Evolutionary conservation across 2,329 filamentous ascomycete genomes (phyloP).

Genomic region (Phyllosticta paracitricarpa): DNA sequence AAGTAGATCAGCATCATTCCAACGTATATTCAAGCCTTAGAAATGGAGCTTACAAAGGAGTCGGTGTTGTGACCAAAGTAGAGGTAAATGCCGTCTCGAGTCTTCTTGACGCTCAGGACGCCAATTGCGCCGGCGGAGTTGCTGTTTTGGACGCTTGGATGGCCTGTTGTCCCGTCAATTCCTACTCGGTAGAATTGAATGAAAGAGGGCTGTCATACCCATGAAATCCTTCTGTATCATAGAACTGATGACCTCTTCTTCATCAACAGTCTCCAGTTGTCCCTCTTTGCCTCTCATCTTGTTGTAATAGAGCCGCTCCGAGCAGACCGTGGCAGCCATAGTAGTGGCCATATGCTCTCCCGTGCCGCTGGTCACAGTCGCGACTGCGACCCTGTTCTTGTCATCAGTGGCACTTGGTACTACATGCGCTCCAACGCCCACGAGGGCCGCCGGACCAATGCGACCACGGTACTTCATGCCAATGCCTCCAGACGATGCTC

Average conservation of each 20-base stretch:
- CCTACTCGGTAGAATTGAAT: neutral
- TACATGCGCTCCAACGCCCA: conserved; percentile 83
- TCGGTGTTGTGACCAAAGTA: conserved; percentile 98
- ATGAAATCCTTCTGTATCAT: conserved; percentile 90
- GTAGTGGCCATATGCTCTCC: conserved; percentile 98
- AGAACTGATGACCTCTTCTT: conserved; percentile 66
- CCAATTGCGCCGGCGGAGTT: conserved; percentile 82
- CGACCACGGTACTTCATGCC: conserved; percentile 95
- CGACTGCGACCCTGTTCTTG: conserved; percentile 58
- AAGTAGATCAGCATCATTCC: neutral
- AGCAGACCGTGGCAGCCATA: conserved; percentile 78
- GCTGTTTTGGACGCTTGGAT: conserved; percentile 73
- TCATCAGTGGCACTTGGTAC: conserved; percentile 68
- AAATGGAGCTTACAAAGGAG: conserved; percentile 45
- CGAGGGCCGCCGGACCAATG: conserved; percentile 82
- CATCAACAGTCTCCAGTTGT: conserved; percentile 49
- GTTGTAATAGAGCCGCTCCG: conserved; percentile 69
- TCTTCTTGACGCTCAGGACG: conserved; percentile 82
- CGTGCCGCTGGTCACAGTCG: conserved; percentile 83
- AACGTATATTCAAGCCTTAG: neutral
- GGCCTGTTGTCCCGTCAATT: conserved; percentile 33
- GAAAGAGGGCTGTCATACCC: conserved; percentile 35
- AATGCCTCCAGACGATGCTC: conserved; percentile 92
- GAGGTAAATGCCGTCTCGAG: conserved; percentile 62
- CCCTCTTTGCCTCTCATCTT: conserved; percentile 53